A percentile compares a stretch with the other conserved stretches of the same genome.
Conservation (phyloP, 106 monocot species). For the Acorus calamus region DNA sequence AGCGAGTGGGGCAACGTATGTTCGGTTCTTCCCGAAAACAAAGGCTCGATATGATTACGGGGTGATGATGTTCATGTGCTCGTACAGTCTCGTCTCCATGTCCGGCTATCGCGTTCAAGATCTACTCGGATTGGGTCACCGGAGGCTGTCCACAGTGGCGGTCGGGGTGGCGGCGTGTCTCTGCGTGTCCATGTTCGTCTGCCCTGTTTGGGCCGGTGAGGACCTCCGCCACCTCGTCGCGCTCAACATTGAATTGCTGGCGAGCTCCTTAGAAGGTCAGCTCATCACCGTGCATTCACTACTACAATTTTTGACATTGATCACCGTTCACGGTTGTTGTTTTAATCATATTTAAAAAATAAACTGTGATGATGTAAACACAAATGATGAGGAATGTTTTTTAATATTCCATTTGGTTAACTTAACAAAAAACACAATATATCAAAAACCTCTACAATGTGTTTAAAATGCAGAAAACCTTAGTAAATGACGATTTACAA, state of each 20-base stretch:
- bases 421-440: too few relatives aligned
- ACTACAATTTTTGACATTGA: too few relatives aligned
- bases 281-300: too few relatives aligned
- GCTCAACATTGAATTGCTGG: slow-evolving; percentile 34
- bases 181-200: slow-evolving; percentile 24
- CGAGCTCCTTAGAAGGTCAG: slow-evolving; percentile 37
- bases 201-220: slow-evolving; percentile 56
- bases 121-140: slow-evolving; percentile 24
- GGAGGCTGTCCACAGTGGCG: slow-evolving; percentile 35
- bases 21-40: slow-evolving; percentile 40
- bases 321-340: too few relatives aligned
- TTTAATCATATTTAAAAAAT: too few relatives aligned
- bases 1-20: slow-evolving; percentile 42
- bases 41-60: slow-evolving; percentile 50
- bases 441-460: too few relatives aligned
- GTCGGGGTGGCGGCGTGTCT: slow-evolving; percentile 34
- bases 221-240: slow-evolving; percentile 36
- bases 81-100: slow-evolving; percentile 38
- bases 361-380: too few relatives aligned
- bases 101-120: slow-evolving; percentile 37
- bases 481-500: too few relatives aligned
- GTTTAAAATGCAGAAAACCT: too few relatives aligned
- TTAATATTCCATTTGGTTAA: too few relatives aligned
- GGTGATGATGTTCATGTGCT: slow-evolving; percentile 46
- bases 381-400: too few relatives aligned